Base-by-base conservation (phyloP, 345 rosid genomes). In the Bruguiera sexangula region DNA sequence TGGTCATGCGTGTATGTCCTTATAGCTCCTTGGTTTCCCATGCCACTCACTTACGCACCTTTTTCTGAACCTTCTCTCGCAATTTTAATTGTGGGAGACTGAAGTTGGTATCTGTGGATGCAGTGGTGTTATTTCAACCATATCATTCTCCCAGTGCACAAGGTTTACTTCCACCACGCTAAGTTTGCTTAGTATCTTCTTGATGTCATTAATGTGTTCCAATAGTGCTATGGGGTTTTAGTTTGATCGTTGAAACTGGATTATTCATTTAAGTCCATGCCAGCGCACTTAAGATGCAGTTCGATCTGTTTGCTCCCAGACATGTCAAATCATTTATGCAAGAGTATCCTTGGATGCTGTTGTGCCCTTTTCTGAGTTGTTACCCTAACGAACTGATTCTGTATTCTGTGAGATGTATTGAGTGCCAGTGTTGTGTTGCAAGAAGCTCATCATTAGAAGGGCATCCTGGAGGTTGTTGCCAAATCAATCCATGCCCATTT, bases 111-210 rank as follows among this genome's bases (percentile, higher is more conserved):
- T 74, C 72, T 77, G 63, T 63, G 66, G 67, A 61, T 78, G 83
- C 83, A 80, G 79, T 59, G 80, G 66, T 70, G 78, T 69, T 72
- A 43, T 22, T 69, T 69, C 85, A 56, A 65, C 78, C 53, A 67
- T 78, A 55, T 55, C 72, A 22, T 51, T 80, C 71, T 80, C 81
- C 30, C 65, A 65, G 79, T 76, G 80, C 46, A 68, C 76, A 65
- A 80, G 78, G 71, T 68, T 76, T 69, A 69, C 58, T 24, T 69
- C 65, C 53, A 29, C 59, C 72, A 61, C 37, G 26, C 71, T 61
- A 69, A 78, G 4, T 76, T 78, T 73, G 81, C 67, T 76, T 69
- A 78, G 66, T 70, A 70, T 74, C 60, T 72, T 66, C 68, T 56
- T 82, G 70, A 73, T 78, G 21, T 39, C 68, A 60, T 32, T 75